phyloP scores from a whole-genome alignment of 2,329 filamentous ascomycete species.

The Penicillium brasilianum region DNA sequence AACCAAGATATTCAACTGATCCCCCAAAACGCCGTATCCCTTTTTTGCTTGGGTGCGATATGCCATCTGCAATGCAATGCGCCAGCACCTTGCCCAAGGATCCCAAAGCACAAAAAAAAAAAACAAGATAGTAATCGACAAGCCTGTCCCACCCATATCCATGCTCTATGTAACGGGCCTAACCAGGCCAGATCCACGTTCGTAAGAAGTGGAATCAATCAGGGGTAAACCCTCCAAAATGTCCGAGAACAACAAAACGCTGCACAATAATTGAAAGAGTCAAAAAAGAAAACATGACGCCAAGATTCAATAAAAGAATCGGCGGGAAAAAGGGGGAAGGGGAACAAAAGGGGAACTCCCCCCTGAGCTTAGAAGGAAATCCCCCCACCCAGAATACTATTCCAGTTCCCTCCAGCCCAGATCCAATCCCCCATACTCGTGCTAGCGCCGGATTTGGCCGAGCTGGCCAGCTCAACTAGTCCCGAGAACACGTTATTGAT shows the following conservation, averaged over 20 bases:
- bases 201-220: background rate
- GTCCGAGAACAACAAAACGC: constrained; percentile 17
- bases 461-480: constrained; percentile 43
- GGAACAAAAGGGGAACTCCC: background rate
- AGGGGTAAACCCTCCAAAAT: constrained; percentile 3
- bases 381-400: constrained; percentile 46
- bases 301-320: background rate
- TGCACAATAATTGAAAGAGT: constrained; percentile 9
- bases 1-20: background rate
- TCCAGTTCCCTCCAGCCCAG: constrained; percentile 52
- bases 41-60: background rate
- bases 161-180: constrained; percentile 18
- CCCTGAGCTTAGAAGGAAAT: constrained; percentile 38
- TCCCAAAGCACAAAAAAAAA: background rate
- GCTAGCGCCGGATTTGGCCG: constrained; percentile 43
- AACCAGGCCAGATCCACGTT: background rate
- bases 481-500: constrained; percentile 45
- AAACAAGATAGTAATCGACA: background rate
- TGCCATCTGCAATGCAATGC: constrained; percentile 3
- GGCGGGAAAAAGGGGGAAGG: background rate
- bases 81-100: background rate
- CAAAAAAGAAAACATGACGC: background rate
- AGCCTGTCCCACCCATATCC: constrained; percentile 2
- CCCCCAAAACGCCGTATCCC: background rate
- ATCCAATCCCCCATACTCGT: constrained; percentile 51